Percentiles rank a stretch among this genome's conserved stretches.
Evolutionary conservation across 805 yeast species (phyloP).

Genomic region (Grigorovia transvaalensis): DNA sequence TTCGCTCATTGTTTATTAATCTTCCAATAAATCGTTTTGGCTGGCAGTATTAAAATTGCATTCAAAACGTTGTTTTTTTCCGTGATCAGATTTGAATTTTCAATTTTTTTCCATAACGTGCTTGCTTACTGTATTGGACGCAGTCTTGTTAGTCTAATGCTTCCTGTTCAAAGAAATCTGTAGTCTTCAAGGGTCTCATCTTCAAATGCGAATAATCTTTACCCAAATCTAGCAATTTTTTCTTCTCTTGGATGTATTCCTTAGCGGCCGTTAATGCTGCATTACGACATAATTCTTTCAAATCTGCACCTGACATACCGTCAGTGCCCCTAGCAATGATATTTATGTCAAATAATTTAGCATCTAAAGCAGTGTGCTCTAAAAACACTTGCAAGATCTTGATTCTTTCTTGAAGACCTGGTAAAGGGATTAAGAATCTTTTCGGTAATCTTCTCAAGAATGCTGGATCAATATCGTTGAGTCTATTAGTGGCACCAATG

Average conservation of each 20-base stretch:
- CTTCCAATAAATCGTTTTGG: too few species aligned
- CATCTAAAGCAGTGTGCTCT: constrained; percentile 51
- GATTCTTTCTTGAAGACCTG: constrained; percentile 54
- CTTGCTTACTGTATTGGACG: background rate
- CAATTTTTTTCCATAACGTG: background rate
- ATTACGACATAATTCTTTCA: constrained; percentile 83
- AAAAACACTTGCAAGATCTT: constrained; percentile 63
- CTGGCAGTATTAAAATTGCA: too few species aligned
- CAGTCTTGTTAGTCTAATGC: background rate
- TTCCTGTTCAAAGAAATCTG: constrained; percentile 38
- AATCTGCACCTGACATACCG: constrained; percentile 83
- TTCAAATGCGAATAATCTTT: constrained; percentile 25
- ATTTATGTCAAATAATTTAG: constrained; percentile 45
- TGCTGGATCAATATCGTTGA: constrained; percentile 84
- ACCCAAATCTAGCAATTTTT: constrained; percentile 6
- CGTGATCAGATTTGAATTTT: background rate
- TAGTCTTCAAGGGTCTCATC: constrained; percentile 53
- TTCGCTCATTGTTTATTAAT: background rate
- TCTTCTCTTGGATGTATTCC: constrained; percentile 63
- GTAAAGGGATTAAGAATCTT: constrained; percentile 68
- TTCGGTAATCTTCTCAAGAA: constrained; percentile 90
- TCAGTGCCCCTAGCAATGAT: constrained; percentile 51
- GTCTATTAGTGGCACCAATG: constrained; percentile 91
- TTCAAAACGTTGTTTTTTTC: too few species aligned
- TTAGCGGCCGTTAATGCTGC: constrained; percentile 87